Percentiles rank a stretch among this genome's conserved stretches.
These are phyloP conservation scores for Erysimum cheiranthoides DNA, from an alignment of 345 rosid species.

Conservation along the genomic window DNA sequence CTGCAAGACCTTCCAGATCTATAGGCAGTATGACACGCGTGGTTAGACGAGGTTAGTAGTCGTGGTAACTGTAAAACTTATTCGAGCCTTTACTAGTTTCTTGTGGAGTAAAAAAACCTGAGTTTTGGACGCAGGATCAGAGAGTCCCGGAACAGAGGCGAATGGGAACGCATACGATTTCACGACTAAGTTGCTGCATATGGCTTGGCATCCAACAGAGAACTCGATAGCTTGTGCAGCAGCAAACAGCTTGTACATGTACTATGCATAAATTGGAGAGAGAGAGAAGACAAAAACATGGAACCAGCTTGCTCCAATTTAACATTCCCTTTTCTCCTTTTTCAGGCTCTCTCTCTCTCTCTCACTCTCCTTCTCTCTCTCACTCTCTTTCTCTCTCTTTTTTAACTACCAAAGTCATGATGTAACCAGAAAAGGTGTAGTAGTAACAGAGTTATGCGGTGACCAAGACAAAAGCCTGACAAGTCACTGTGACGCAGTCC, in stretches of 20 bases:
- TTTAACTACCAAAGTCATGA: conserved; percentile 46
- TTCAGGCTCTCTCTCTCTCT: neutral
- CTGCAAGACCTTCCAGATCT: conserved; percentile 91
- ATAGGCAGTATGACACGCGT: conserved; percentile 90
- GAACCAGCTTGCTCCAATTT: conserved; percentile 38
- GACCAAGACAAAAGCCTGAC: conserved; percentile 41
- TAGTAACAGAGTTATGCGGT: conserved; percentile 40
- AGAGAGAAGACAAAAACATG: conserved; percentile 20
- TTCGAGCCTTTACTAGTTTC: neutral
- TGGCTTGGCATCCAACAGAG: conserved; percentile 98
- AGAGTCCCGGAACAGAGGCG: conserved; percentile 74
- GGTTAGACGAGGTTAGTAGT: conserved; percentile 86
- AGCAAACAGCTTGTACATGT: conserved; percentile 99
- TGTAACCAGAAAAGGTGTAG: conserved; percentile 45
- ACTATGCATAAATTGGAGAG: conserved; percentile 71
- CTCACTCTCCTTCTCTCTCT: neutral
- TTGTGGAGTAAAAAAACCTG: conserved; percentile 23
- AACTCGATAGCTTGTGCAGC: conserved; percentile 99
- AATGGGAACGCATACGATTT: conserved; percentile 93
- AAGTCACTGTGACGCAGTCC: conserved; percentile 30
- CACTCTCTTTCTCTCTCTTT: neutral
- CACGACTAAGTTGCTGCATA: conserved; percentile 91
- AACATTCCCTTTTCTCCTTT: conserved; percentile 31
- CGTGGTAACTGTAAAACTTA: conserved; percentile 1
- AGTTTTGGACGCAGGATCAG: conserved; percentile 70